Conservation (phyloP, 2,329 filamentous ascomycete species). For the Aspergillus niger region DNA sequence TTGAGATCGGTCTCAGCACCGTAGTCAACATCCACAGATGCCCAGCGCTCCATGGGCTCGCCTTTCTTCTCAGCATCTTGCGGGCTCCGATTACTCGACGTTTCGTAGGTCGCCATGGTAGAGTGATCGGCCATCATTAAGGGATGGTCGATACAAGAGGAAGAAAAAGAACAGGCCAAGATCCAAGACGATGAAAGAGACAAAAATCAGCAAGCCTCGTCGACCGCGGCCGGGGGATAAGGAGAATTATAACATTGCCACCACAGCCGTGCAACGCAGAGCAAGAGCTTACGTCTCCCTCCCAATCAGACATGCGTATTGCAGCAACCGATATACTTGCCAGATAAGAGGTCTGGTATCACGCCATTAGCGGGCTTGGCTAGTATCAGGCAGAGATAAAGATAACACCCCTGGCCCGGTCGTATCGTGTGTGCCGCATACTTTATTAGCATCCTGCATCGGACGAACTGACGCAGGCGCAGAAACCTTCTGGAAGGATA, state of each 20-base stretch:
- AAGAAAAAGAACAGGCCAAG: no score
- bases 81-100: neutral
- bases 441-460: neutral
- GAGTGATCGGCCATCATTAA: neutral
- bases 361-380: constrained; percentile 2
- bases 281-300: neutral
- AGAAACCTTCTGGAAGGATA: constrained; percentile 1
- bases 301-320: neutral
- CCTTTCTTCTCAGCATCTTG: constrained; percentile 1
- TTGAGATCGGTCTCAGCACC: constrained; percentile 38
- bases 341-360: neutral
- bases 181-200: neutral
- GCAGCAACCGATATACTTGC: neutral
- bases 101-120: constrained; percentile 1
- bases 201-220: neutral
- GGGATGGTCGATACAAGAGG: neutral
- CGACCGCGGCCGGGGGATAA: neutral
- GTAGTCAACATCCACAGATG: constrained; percentile 20
- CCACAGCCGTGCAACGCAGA: neutral
- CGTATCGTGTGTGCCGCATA: neutral
- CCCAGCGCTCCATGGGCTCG: neutral
- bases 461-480: neutral
- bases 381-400: neutral
- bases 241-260: neutral
- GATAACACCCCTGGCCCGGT: neutral